Base-by-base conservation (phyloP, 2,329 filamentous ascomycete genomes). In the Clonostachys sp. region DNA sequence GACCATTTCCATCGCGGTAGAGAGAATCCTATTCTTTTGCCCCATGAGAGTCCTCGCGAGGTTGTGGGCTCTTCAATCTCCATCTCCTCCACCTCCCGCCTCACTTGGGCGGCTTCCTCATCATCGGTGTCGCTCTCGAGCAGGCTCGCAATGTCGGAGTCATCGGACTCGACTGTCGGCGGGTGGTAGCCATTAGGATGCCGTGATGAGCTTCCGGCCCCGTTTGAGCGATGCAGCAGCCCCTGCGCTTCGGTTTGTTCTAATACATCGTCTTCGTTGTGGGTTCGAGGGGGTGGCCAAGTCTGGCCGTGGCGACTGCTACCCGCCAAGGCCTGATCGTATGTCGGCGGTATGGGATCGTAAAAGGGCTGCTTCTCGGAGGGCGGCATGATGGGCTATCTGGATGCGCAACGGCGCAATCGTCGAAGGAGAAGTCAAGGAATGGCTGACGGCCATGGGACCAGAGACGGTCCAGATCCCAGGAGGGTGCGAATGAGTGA, bases 11-110 rank as follows among this genome's bases (percentile, higher is more conserved):
- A 82, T 40, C 66, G 69, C 3, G 77, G 75, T 34, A 81, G 61
- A 7, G 76, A 74, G 50, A 78, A 75, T 18, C 72, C 71, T 58
- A 82, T 78, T 41, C 75, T 66, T 62, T 83, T 83, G 45, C 74
- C 71, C 73, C 77, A 82, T 46, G 71, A 61, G 3, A 70, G 73
- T 20, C 72, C 63, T 33, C 68, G 64, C 46, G 68, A 57, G 49
- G 65, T 61, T 44, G 70, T 64, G 30, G 83, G 81, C 55, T 95
- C 90, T 58, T 54, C 80, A 40, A 95, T 81, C 56, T 95, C 90
- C 78, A 95, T 84, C 77, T 96, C 87, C 61, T 95, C 83, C 72
- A 97, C 86, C 67, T 94, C 89, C 55, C 86, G 80, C 52, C 89
- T 83, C 57, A 94, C 77, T 52, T 84, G 81, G 34, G 80, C 81